Evolutionary conservation across 371 early-diverging fungal genomes (phyloP).

Genomic region (Circinella umbellata): DNA sequence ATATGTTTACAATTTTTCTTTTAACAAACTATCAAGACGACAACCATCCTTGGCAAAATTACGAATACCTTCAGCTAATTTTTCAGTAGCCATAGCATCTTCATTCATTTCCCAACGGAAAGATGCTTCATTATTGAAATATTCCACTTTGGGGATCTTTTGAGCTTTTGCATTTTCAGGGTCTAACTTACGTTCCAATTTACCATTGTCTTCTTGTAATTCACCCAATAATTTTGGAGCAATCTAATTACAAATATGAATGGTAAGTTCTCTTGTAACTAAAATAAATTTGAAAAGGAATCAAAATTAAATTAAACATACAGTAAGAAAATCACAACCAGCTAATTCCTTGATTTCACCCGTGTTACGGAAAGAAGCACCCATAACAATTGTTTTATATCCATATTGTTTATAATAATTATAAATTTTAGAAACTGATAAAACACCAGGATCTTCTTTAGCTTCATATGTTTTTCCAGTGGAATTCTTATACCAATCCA

Average conservation of each 20-base stretch:
- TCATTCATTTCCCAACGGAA: constrained; percentile 98
- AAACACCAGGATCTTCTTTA: constrained; percentile 91
- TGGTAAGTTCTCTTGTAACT: no score
- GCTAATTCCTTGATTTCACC: constrained; percentile 96
- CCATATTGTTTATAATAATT: constrained; percentile 98
- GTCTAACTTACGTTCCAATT: constrained; percentile 54
- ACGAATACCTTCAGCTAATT: constrained; percentile 95
- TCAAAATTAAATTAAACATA: no score
- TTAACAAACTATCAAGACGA: constrained; percentile 58
- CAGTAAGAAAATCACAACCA: constrained; percentile 95
- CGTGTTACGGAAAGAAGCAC: constrained; percentile 97
- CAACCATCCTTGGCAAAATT: constrained; percentile 93
- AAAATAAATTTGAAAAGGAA: no score
- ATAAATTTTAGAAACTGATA: constrained; percentile 92
- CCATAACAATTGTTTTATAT: constrained; percentile 99
- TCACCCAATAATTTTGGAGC: constrained; percentile 87
- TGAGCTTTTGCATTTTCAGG: constrained; percentile 63
- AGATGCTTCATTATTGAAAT: constrained; percentile 72
- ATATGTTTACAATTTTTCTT: constrained; percentile 9
- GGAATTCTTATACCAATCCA: constrained; percentile 91
- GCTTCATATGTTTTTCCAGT: constrained; percentile 81
- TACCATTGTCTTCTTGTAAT: constrained; percentile 68
- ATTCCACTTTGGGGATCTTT: constrained; percentile 66
- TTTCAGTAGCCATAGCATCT: constrained; percentile 98
- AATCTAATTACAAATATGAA: no score